Percentiles rank a stretch among this genome's conserved stretches.
Conservation (phyloP, 2,329 filamentous ascomycete genomes). For the Boeremia exigua region DNA sequence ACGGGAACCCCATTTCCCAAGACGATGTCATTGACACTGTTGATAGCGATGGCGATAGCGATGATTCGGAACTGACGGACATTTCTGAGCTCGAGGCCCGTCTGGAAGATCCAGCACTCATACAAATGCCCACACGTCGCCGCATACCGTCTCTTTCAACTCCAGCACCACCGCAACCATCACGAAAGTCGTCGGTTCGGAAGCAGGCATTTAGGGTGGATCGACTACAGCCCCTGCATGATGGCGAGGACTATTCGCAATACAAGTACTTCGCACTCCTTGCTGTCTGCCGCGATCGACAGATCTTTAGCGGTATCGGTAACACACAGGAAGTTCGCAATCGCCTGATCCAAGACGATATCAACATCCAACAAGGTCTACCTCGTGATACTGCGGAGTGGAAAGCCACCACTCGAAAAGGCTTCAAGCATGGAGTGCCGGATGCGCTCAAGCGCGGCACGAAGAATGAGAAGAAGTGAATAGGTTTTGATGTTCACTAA, state of each 20-base stretch:
- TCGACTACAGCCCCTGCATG: slow-evolving; percentile 4
- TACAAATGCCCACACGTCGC: too few relatives aligned
- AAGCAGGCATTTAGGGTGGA: not conserved
- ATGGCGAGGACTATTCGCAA: slow-evolving; percentile 13
- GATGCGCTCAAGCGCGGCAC: not conserved
- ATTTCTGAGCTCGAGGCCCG: not conserved
- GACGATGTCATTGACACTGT: not conserved
- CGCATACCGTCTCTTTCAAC: too few relatives aligned
- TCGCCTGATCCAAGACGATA: slow-evolving; percentile 30
- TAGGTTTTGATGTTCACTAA: not conserved
- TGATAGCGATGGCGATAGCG: not conserved
- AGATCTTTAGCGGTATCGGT: slow-evolving; percentile 18
- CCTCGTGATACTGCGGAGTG: slow-evolving; percentile 6
- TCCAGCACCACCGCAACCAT: not conserved
- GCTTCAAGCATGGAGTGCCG: not conserved
- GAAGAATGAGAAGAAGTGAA: not conserved
- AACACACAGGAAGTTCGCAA: slow-evolving; percentile 16
- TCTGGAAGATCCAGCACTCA: not conserved
- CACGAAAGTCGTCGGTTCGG: not conserved
- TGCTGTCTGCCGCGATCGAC: slow-evolving; percentile 24
- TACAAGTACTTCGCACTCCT: slow-evolving; percentile 25
- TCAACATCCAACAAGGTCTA: slow-evolving; percentile 10
- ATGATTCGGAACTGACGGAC: not conserved
- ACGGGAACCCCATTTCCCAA: slow-evolving; percentile 12
- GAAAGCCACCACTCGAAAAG: not conserved